These are phyloP conservation scores for Cryomyces minteri DNA, from an alignment of 495 filamentous ascomycete species.

Conservation along the genomic window DNA sequence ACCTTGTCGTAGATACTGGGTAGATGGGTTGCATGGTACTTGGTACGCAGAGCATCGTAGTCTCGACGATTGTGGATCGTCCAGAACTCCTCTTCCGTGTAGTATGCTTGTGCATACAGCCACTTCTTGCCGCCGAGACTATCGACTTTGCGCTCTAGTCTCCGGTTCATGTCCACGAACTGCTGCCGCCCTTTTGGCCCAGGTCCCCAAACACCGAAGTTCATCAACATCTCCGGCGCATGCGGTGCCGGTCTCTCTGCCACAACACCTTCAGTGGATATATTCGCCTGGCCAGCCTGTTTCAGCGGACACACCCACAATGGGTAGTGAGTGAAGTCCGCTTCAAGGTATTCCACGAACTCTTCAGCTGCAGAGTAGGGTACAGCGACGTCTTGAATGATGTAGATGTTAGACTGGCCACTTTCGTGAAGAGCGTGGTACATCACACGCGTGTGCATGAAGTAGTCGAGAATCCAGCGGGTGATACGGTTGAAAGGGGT, in stretches of 20 bases:
- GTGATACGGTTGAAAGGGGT: constrained; percentile 34
- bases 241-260: neutral
- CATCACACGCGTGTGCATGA: constrained; percentile 44
- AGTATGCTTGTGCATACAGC: constrained; percentile 38
- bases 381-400: constrained; percentile 40
- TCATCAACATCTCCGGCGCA: constrained; percentile 8
- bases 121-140: constrained; percentile 15
- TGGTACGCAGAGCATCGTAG: constrained; percentile 32
- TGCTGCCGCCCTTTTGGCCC: constrained; percentile 3
- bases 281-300: constrained; percentile 9
- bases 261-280: neutral
- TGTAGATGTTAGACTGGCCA: constrained; percentile 30
- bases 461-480: constrained; percentile 40
- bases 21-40: constrained; percentile 31
- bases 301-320: constrained; percentile 37
- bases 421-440: constrained; percentile 40
- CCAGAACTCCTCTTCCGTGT: constrained; percentile 36
- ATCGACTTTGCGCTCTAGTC: constrained; percentile 9
- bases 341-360: constrained; percentile 33
- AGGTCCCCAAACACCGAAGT: constrained; percentile 15
- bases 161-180: constrained; percentile 13
- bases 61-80: constrained; percentile 27
- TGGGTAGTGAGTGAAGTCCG: constrained; percentile 27
- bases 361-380: constrained; percentile 28
- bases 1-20: constrained; percentile 41